Percentiles rank a stretch among this genome's conserved stretches.
Conservation (phyloP, 768 basidiomycete genomes). For the Trametes coccinea region DNA sequence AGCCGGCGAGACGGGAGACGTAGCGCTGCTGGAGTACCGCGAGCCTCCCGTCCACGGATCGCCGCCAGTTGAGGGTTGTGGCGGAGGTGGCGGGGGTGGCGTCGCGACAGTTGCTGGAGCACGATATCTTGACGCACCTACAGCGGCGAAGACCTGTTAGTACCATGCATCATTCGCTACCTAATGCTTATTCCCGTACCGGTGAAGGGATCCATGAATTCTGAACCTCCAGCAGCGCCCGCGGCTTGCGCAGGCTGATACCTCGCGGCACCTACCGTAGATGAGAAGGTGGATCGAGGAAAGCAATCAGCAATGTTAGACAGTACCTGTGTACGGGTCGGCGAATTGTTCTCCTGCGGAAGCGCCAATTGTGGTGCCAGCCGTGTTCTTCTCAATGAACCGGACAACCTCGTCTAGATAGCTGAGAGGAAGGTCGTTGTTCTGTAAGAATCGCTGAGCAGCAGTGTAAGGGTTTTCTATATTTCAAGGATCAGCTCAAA, state of each 20-base stretch:
- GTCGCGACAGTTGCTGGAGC: constrained; percentile 26
- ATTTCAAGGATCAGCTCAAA: background rate
- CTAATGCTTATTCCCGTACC: constrained; percentile 14
- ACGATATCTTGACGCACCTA: constrained; percentile 37
- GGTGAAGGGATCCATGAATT: constrained; percentile 33
- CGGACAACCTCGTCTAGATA: constrained; percentile 89
- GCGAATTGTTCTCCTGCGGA: constrained; percentile 56
- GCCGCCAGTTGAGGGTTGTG: constrained; percentile 40
- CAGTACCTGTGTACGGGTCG: constrained; percentile 87
- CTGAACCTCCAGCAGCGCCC: constrained; percentile 12
- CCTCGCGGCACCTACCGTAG: constrained; percentile 33
- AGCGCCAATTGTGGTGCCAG: constrained; percentile 69
- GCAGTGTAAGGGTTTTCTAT: constrained; percentile 93
- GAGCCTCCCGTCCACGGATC: constrained; percentile 79
- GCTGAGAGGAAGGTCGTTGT: constrained; percentile 76
- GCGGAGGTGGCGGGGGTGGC: constrained; percentile 26
- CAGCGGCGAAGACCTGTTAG: background rate
- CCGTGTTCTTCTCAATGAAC: constrained; percentile 92
- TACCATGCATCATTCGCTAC: too few species aligned
- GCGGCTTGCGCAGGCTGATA: constrained; percentile 31
- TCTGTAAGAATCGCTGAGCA: constrained; percentile 84
- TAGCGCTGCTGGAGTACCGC: constrained; percentile 48
- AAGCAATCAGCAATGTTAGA: too few species aligned
- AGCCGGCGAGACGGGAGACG: constrained; percentile 36
- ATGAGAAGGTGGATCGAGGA: background rate